These are phyloP conservation scores for Lepidium aucheri DNA, from an alignment of 345 rosid species.

Conservation along the genomic window DNA sequence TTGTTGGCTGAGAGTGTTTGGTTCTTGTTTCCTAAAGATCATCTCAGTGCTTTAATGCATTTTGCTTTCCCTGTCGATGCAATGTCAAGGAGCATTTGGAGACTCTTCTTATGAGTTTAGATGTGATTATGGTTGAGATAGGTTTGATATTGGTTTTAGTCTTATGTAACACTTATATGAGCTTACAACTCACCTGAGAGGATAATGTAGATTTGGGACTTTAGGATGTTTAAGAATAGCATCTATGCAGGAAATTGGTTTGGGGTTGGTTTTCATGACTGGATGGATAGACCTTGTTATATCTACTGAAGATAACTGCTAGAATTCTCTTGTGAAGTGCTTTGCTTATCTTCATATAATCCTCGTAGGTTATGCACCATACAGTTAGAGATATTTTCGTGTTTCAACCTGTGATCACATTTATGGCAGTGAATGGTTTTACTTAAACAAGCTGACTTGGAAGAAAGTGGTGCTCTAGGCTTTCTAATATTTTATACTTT, in stretches of 20 bases:
- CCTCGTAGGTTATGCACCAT: background rate
- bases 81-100: background rate
- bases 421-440: background rate
- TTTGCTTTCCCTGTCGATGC: background rate
- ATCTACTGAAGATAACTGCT: background rate
- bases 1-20: background rate
- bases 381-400: background rate
- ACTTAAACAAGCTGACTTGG: background rate
- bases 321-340: background rate
- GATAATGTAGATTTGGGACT: background rate
- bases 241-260: background rate
- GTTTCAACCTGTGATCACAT: background rate
- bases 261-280: background rate
- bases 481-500: background rate
- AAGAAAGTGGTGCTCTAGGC: background rate
- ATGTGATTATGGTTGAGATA: background rate
- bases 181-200: slow-evolving; percentile 4
- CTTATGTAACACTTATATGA: background rate
- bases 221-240: background rate
- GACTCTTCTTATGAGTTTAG: background rate
- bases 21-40: background rate
- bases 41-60: background rate
- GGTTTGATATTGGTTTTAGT: background rate
- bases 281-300: background rate
- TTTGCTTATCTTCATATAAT: background rate